Percentiles rank a stretch among this genome's conserved stretches.
Evolutionary conservation across 768 basidiomycete genomes (phyloP).

Genomic region (Pleurotus giganteus): DNA sequence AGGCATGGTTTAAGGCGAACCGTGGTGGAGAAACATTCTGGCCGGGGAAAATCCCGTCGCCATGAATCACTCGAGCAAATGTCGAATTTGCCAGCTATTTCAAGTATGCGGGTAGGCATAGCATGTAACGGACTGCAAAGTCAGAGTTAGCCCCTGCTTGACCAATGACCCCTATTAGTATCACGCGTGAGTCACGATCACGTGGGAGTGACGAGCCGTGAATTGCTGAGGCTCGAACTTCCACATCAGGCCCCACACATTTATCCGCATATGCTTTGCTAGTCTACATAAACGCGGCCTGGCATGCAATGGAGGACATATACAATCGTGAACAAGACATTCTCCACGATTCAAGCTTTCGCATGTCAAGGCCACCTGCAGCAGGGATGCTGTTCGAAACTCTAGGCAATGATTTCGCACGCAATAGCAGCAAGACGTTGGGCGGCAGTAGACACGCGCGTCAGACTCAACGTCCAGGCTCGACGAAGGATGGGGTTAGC

Average conservation of each 20-base stretch:
- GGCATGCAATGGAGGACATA: conserved; percentile 11
- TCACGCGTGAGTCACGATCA: neutral
- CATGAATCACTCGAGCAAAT: neutral
- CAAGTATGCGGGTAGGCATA: neutral
- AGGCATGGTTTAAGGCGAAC: conserved; percentile 47
- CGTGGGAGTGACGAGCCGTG: neutral
- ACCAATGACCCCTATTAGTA: too few relatives aligned
- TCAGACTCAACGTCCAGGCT: neutral
- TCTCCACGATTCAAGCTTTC: neutral
- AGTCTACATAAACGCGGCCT: neutral
- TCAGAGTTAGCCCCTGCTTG: too few relatives aligned
- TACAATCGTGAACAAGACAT: neutral
- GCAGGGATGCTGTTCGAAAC: conserved; percentile 1
- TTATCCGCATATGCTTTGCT: neutral
- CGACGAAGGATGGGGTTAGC: neutral
- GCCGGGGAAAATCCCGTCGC: conserved; percentile 31
- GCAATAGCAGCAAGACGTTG: neutral
- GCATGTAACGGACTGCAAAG: too few relatives aligned
- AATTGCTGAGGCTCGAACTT: neutral
- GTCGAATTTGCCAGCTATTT: neutral
- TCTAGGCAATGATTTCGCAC: neutral
- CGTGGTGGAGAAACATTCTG: conserved; percentile 40
- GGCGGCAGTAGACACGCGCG: neutral
- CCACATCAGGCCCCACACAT: neutral
- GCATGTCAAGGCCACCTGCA: neutral